Base-by-base conservation (phyloP, 2,329 filamentous ascomycete species). In the Colletotrichum scovillei region DNA sequence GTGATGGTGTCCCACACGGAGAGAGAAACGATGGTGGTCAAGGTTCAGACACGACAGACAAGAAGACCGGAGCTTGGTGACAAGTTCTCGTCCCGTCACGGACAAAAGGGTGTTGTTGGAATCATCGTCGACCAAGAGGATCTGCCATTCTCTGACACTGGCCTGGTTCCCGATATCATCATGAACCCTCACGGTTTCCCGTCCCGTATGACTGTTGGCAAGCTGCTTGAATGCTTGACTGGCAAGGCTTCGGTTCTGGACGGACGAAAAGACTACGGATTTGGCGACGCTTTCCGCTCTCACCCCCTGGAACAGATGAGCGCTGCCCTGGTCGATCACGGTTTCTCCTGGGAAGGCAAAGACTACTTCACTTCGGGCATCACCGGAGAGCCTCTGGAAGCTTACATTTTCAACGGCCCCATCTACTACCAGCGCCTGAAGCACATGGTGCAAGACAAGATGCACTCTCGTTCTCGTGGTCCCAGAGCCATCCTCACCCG, bases 131-230 rank as follows among this genome's bases (percentile, higher is more conserved):
- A 98, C 75, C 96, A 98, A 84, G 95, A 97, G 80, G 97, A 99
- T 81, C 93, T 99, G 91, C 97, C 97, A 0, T 99, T 99, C 85
- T 93, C 93, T 46, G 97, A 99, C 83, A 87, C 89, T 65, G 97
- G 97, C 2, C 91, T 99, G 76, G 93, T 92, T n/a, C 97, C 97
- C 0, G 97, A 99, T 83, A 98, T 99, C 77, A 99, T 99, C 90
- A 99, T 99, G 97, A 99, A 99, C 86, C 97, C 97, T 0, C 97
- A 99, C 85, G 97, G 97, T 92, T 99, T 99, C 88, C 97, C 97
- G 1, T 98, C 96, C 38, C 97, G 97, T 83, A 99, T 99, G 97
- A 99, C 97, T 67, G 97, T 99, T 75, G 97, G 97, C 38, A 99
- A 99, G 84, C 93, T 99, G 87, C 90, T 99, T 63, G 97, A 99